Conservation (phyloP, 1,284 basidiomycete species). For the Filobasidium uniguttulatum region DNA sequence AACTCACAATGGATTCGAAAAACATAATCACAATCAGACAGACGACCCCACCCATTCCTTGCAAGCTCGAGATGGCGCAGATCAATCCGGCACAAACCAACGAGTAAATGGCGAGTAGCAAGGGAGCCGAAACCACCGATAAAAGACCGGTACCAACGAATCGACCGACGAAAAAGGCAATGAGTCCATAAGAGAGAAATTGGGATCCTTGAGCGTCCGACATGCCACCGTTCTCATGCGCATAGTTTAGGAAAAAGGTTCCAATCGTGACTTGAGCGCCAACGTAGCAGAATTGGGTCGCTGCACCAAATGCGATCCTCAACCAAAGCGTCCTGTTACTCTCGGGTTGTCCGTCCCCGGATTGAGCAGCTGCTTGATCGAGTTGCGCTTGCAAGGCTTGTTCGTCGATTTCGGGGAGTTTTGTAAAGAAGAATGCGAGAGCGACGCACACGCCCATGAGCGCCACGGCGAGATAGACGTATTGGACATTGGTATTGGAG, state of each 20-base stretch:
- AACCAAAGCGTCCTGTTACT: conserved; percentile 18
- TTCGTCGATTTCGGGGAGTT: conserved; percentile 61
- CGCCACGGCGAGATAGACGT: conserved; percentile 65
- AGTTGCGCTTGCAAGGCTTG: conserved; percentile 41
- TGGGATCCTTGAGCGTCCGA: conserved; percentile 45
- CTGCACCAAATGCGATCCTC: conserved; percentile 52
- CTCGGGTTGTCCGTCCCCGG: neutral
- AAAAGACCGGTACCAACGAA: conserved; percentile 53
- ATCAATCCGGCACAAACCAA: conserved; percentile 45
- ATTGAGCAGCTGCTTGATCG: conserved; percentile 39
- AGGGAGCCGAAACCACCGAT: conserved; percentile 48
- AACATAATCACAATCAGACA: conserved; percentile 58
- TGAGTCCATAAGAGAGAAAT: conserved; percentile 56
- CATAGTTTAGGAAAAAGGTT: conserved; percentile 56
- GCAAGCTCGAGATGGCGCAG: conserved; percentile 44
- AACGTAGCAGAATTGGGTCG: conserved; percentile 56
- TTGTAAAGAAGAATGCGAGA: conserved; percentile 56
- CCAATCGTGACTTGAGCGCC: conserved; percentile 63
- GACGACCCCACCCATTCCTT: conserved; percentile 47
- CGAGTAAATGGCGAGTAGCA: conserved; percentile 48
- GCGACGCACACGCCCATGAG: conserved; percentile 46
- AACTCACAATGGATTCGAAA: conserved; percentile 53
- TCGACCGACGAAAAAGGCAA: conserved; percentile 38
- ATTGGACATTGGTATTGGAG: conserved; percentile 57
- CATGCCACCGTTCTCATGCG: conserved; percentile 51